Conservation (phyloP, 2,329 filamentous ascomycete species). For the Aspergillus eucalypticola region DNA sequence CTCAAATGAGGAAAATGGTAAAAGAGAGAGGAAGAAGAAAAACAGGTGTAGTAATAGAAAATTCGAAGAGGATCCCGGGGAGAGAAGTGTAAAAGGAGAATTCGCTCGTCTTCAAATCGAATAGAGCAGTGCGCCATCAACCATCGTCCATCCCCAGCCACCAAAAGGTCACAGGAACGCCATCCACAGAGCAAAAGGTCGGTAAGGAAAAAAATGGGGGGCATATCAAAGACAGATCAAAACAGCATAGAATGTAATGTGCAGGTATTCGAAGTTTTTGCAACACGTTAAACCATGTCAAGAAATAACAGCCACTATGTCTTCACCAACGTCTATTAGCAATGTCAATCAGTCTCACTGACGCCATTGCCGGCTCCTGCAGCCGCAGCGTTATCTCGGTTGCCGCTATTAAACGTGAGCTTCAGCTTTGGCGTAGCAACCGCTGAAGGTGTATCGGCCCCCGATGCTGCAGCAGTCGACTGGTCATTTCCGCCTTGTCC, state of each 20-base stretch:
- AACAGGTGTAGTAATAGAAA: slow-evolving; percentile 4
- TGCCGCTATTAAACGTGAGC: slow-evolving; percentile 58
- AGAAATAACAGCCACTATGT: slow-evolving; percentile 16
- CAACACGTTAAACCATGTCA: slow-evolving; percentile 7
- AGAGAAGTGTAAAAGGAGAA: slow-evolving; percentile 10
- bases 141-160: slow-evolving; percentile 25
- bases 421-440: slow-evolving; percentile 63
- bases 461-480: slow-evolving; percentile 52
- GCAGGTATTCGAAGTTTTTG: slow-evolving; percentile 10
- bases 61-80: slow-evolving; percentile 5
- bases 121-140: slow-evolving; percentile 26
- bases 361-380: slow-evolving; percentile 19
- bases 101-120: slow-evolving; percentile 21
- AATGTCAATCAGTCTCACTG: slow-evolving; percentile 22
- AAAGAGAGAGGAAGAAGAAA: background rate
- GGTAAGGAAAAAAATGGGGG: slow-evolving; percentile 1
- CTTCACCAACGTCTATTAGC: slow-evolving; percentile 14
- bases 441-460: slow-evolving; percentile 63
- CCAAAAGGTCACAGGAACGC: slow-evolving; percentile 25
- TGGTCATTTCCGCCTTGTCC: slow-evolving; percentile 46
- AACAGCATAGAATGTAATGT: slow-evolving; percentile 14
- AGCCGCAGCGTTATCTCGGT: slow-evolving; percentile 36
- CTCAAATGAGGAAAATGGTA: background rate
- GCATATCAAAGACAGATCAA: slow-evolving; percentile 21
- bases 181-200: slow-evolving; percentile 20